Evolutionary conservation across 495 filamentous ascomycete genomes (phyloP).

Genomic region (Bathelium albidoporum): DNA sequence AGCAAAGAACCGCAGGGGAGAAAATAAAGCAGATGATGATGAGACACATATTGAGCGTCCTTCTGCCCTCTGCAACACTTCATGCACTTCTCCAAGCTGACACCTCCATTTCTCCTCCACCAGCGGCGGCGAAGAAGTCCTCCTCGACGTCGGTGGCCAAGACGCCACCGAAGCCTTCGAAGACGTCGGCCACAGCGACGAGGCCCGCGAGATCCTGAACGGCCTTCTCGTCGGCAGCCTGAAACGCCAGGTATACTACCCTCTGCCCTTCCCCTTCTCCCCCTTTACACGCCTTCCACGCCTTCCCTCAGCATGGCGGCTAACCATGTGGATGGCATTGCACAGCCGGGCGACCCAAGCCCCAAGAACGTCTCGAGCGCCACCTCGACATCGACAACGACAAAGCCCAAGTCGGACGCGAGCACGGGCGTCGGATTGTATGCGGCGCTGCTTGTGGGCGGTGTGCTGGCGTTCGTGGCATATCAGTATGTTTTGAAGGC

Average conservation of each 20-base stretch:
- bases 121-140: constrained; percentile 96
- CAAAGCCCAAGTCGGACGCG: constrained; percentile 36
- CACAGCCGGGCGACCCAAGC: constrained; percentile 73
- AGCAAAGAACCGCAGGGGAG: no score
- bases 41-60: neutral
- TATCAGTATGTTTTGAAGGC: constrained; percentile 77
- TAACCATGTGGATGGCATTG: constrained; percentile 12
- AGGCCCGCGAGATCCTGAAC: constrained; percentile 88
- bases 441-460: constrained; percentile 69
- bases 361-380: constrained; percentile 44
- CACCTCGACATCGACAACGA: constrained; percentile 35
- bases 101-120: neutral
- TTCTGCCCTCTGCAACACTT: neutral
- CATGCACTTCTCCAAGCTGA: neutral
- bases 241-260: constrained; percentile 66
- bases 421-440: constrained; percentile 69
- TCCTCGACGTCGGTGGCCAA: constrained; percentile 91
- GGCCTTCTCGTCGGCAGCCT: constrained; percentile 67
- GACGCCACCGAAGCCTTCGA: constrained; percentile 98
- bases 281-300: constrained; percentile 7
- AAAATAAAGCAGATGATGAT: neutral
- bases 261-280: constrained; percentile 8
- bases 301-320: constrained; percentile 7
- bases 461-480: constrained; percentile 62
- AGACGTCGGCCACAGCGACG: constrained; percentile 98